phyloP scores from a whole-genome alignment of 1,284 basidiomycete species.

The Cryptococcus deneoformans region DNA sequence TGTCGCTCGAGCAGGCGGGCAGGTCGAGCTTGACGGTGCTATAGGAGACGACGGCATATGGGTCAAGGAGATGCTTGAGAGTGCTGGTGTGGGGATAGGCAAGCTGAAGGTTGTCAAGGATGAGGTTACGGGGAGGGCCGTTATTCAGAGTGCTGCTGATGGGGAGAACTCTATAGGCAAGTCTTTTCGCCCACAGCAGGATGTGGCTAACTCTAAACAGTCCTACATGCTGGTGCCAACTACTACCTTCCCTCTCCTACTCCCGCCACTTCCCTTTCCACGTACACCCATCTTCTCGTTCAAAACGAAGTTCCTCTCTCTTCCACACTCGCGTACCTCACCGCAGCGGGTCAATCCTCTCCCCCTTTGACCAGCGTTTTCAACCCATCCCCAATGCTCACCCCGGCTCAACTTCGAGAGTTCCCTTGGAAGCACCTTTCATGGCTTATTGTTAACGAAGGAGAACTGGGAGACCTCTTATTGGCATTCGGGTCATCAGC shows the following conservation, averaged over 20 bases:
- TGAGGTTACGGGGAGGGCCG: slow-evolving; percentile 50
- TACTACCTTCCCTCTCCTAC: slow-evolving; percentile 18
- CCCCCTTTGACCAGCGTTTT: slow-evolving; percentile 48
- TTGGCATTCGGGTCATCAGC: slow-evolving; percentile 16
- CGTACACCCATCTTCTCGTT: slow-evolving; percentile 53
- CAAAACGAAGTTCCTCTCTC: slow-evolving; percentile 59
- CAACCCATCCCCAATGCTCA: slow-evolving; percentile 58
- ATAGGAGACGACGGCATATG: slow-evolving; percentile 48
- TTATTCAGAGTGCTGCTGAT: slow-evolving; percentile 51
- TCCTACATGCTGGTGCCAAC: slow-evolving; percentile 50
- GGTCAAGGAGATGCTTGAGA: slow-evolving; percentile 35
- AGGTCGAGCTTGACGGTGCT: slow-evolving; percentile 46
- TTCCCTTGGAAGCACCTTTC: slow-evolving; percentile 53
- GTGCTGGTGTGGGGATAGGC: slow-evolving; percentile 42
- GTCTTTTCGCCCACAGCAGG: slow-evolving; percentile 8
- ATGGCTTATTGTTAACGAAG: slow-evolving; percentile 58
- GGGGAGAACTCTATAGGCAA: slow-evolving; percentile 53
- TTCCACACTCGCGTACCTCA: slow-evolving; percentile 51
- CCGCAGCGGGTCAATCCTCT: slow-evolving; percentile 23
- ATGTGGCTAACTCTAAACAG: slow-evolving; percentile 18
- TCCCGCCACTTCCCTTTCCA: slow-evolving; percentile 19
- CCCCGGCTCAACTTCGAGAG: slow-evolving; percentile 40
- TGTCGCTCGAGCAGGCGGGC: slow-evolving; percentile 46
- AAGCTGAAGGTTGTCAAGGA: slow-evolving; percentile 31
- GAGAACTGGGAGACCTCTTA: slow-evolving; percentile 47